Conservation (phyloP, 2,329 filamentous ascomycete species). For the Aspergillus pseudoviridinutans region DNA sequence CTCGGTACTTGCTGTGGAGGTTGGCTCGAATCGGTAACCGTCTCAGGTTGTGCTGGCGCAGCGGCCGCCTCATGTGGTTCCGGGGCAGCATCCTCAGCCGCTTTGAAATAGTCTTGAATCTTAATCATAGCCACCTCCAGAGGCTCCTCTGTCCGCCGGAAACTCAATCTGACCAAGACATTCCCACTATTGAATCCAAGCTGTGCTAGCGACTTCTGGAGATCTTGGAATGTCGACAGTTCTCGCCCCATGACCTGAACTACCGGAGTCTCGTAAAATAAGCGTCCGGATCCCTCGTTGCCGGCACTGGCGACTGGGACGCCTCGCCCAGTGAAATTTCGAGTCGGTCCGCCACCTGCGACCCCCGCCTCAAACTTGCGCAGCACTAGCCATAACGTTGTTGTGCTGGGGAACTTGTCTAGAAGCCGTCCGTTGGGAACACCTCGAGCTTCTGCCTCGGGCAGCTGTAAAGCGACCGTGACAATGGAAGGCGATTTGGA, state of each 20-base stretch:
- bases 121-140: conserved; percentile 80
- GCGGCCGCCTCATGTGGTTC: conserved; percentile 19
- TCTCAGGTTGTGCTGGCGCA: conserved; percentile 12
- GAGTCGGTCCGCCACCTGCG: conserved; percentile 55
- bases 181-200: conserved; percentile 83
- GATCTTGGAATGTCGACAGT: conserved; percentile 69
- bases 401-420: conserved; percentile 83
- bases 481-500: conserved; percentile 83
- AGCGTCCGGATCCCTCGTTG: conserved; percentile 60
- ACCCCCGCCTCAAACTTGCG: conserved; percentile 82
- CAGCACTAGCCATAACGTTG: conserved; percentile 82
- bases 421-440: conserved; percentile 65
- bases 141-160: conserved; percentile 70
- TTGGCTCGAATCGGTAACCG: conserved; percentile 7
- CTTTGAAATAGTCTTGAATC: conserved; percentile 71
- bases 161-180: conserved; percentile 72
- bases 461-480: conserved; percentile 82
- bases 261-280: conserved; percentile 85
- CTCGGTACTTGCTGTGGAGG: conserved; percentile 10
- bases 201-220: conserved; percentile 85
- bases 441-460: conserved; percentile 62
- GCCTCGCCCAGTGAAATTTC: conserved; percentile 82
- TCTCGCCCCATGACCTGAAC: conserved; percentile 80
- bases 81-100: conserved; percentile 31
- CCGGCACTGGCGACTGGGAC: conserved; percentile 57